Conservation (phyloP, 2,329 filamentous ascomycete species). For the Alternaria sp. region DNA sequence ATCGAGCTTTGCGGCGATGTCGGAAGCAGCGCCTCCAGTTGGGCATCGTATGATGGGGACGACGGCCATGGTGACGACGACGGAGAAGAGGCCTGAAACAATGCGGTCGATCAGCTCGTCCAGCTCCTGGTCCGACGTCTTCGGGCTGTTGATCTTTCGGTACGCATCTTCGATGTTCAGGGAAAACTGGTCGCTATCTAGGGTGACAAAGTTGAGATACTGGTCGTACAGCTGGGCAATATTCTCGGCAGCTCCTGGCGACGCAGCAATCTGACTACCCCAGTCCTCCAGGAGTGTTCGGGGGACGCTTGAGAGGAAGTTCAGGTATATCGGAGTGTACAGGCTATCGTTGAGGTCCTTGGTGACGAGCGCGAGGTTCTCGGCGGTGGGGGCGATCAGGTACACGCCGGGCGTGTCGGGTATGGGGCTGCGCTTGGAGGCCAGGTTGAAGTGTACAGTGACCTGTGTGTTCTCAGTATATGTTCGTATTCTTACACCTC, state of each 20-base stretch:
- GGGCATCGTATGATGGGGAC: conserved; percentile 96
- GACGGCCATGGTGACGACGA: conserved; percentile 97
- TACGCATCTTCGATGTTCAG: conserved; percentile 78
- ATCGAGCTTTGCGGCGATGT: conserved; percentile 92
- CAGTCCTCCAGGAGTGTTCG: conserved; percentile 93
- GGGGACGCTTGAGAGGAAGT: conserved; percentile 93
- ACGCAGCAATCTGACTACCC: conserved; percentile 77
- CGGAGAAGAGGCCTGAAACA: conserved; percentile 95
- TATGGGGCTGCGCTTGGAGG: conserved; percentile 82
- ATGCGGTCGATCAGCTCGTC: conserved; percentile 88
- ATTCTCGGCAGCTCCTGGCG: conserved; percentile 83
- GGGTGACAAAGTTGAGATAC: conserved; percentile 5
- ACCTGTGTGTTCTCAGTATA: conserved; percentile 67
- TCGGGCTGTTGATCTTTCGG: conserved; percentile 93
- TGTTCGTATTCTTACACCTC: not conserved
- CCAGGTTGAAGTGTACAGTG: conserved; percentile 65
- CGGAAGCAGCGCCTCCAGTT: conserved; percentile 89
- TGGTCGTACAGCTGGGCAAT: conserved; percentile 95
- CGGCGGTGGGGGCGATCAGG: conserved; percentile 84
- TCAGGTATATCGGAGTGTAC: conserved; percentile 89
- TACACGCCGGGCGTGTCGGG: conserved; percentile 83
- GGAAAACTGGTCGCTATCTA: conserved; percentile 10
- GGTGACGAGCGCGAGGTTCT: conserved; percentile 84
- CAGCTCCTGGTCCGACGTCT: conserved; percentile 87
- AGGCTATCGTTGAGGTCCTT: conserved; percentile 84